Evolutionary conservation across 2,329 filamentous ascomycete species (phyloP).

Genomic region (Fusarium xyrophilum): DNA sequence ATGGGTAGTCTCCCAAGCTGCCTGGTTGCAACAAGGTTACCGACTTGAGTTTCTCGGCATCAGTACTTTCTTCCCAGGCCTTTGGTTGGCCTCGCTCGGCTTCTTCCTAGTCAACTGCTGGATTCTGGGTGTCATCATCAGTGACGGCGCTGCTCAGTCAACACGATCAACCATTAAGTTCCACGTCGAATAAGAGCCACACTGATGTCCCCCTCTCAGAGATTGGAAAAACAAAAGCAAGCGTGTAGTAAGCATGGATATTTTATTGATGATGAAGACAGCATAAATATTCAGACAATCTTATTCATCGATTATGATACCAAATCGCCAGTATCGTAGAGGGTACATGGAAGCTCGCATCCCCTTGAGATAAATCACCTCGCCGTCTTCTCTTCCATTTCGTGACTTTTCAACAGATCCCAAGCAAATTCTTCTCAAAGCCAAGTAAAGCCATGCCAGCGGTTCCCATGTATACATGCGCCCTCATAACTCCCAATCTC

Average conservation of each 20-base stretch:
- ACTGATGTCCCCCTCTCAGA: neutral
- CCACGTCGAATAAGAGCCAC: slow-evolving; percentile 32
- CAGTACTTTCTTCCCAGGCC: slow-evolving; percentile 83
- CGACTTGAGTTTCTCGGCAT: slow-evolving; percentile 78
- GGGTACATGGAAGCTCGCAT: slow-evolving; percentile 36
- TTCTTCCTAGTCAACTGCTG: slow-evolving; percentile 91
- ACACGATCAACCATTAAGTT: slow-evolving; percentile 21
- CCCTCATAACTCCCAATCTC: slow-evolving; percentile 38
- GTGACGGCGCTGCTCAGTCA: slow-evolving; percentile 58
- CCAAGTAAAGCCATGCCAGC: slow-evolving; percentile 12
- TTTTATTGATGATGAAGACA: neutral
- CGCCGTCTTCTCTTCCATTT: slow-evolving; percentile 14
- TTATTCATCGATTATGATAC: slow-evolving; percentile 21
- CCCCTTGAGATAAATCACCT: slow-evolving; percentile 10
- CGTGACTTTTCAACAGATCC: slow-evolving; percentile 25
- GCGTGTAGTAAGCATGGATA: neutral
- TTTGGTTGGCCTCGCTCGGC: slow-evolving; percentile 75
- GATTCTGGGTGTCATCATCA: slow-evolving; percentile 81
- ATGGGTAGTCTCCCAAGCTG: slow-evolving; percentile 79
- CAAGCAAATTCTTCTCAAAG: slow-evolving; percentile 28
- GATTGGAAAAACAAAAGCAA: neutral
- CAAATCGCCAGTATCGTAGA: slow-evolving; percentile 29
- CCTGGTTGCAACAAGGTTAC: slow-evolving; percentile 79
- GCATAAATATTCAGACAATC: slow-evolving; percentile 4
- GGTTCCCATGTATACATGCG: slow-evolving; percentile 37